Base-by-base conservation (phyloP, 495 filamentous ascomycete species). In the Aspergillus steynii region DNA sequence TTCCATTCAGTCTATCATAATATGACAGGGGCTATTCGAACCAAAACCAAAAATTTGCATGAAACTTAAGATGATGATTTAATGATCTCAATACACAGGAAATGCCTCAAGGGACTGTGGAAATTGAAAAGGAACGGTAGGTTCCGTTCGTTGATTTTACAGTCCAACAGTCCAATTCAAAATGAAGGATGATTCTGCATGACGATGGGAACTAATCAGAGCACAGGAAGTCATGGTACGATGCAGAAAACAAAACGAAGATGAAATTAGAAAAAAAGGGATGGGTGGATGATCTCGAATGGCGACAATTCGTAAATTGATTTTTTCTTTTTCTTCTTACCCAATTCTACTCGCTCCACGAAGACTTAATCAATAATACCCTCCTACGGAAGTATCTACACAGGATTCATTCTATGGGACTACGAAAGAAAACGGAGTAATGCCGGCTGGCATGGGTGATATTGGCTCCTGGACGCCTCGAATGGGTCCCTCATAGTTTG, bases 1-100 rank as follows among this genome's bases (percentile, higher is more conserved):
- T 68, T 69, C 55, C 62, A 71, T 65, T 14, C 7, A 42, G 37
- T 15, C 37, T 15, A 12, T 10, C 9, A 42, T 42, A 42, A 37
- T 42, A 42, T 14, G 9, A 42, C 37, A 42, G 37, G 37, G 37
- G 37, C 37, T 42, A 42, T 15, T 8, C 37, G 9, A 42, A 42
- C 9, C 12, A 42, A 15, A 42, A 42, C 37, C 9, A 42, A 14
- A 42, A 42, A 12, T 42, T 42, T 42, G 37, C 37, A 42, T 42
- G 37, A 15, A 42, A 42, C 12, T 1, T 42, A 14, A 42, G 37
- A 12, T 14, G 12, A 42, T 12, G 37, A 42, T 42, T 42, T 15
- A 8, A 42, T 4, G 37, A 42, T 42, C 34, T 42, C 37, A 42
- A 42, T 42, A 42, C 10, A 42, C 37, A 42, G 10, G 12, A 8